Percentiles rank a stretch among this genome's conserved stretches.
These are phyloP conservation scores for Trichoderma semiorbis DNA, from an alignment of 2,329 filamentous ascomycete species.

Conservation along the genomic window DNA sequence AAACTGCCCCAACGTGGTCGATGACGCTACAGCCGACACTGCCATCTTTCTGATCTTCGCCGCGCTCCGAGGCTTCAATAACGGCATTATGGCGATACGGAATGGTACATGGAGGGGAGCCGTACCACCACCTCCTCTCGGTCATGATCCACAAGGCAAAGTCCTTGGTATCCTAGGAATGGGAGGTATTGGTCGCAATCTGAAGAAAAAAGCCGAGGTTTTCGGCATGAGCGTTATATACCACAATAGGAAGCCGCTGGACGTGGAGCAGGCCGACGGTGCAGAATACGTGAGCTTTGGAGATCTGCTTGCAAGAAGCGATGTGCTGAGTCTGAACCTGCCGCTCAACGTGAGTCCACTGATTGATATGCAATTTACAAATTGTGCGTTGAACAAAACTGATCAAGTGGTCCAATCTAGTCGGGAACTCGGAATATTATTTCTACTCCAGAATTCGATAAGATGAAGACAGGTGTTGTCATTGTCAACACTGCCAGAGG, in stretches of 20 bases:
- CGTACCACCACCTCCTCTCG: constrained; percentile 27
- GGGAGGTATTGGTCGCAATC: constrained; percentile 42
- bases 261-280: constrained; percentile 33
- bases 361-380: neutral
- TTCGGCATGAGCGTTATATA: constrained; percentile 45
- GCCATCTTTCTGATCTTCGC: constrained; percentile 36
- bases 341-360: neutral
- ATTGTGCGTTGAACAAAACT: neutral
- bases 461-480: constrained; percentile 46
- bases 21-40: constrained; percentile 51
- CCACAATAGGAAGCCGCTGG: constrained; percentile 38
- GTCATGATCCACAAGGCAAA: constrained; percentile 41
- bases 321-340: constrained; percentile 40
- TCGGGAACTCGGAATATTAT: neutral
- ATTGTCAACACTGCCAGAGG: constrained; percentile 52
- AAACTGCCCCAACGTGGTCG: constrained; percentile 51
- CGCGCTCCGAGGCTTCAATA: constrained; percentile 43
- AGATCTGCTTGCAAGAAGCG: constrained; percentile 37
- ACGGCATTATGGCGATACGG: constrained; percentile 36
- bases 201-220: constrained; percentile 37
- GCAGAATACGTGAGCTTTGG: constrained; percentile 37
- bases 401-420: neutral
- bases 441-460: constrained; percentile 33
- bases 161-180: constrained; percentile 47
- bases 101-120: constrained; percentile 38